Base-by-base conservation (phyloP, 192 early-diverging fungal genomes). In the Gamsiella multidivaricata region DNA sequence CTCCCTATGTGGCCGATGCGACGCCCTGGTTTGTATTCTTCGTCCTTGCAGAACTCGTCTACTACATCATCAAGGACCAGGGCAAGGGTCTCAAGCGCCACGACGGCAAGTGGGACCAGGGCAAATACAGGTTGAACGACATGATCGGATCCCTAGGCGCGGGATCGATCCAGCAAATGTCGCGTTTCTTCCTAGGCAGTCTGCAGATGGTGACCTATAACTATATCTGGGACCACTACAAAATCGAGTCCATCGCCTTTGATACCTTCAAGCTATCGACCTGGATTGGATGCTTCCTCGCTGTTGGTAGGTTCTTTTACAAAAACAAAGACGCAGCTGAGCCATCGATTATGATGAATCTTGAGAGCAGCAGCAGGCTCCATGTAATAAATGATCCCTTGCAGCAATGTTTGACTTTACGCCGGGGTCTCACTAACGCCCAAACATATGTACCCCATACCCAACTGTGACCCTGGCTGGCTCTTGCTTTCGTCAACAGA, bases 281-380 rank as follows among this genome's bases (percentile, higher is more conserved):
- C n/a, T 89, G 88, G 88, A 49, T 86, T 41, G 70, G 75, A 28
- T 85, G 84, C 20, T 88, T 88, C 53, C 59, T 88, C n/a, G 69
- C 61, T 14, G 81, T 82, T 17, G 87, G 87, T 80, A 74, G 33
- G 55, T 15, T 25, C 20, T 15, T 4, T 25, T 23, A 37, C 4
- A 46, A 10, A 46, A n/a, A 18, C 45, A 46, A n/a, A 46, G 17
- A 46, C n/a, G 45, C 9, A 46, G 39, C 14, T 41, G 39, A 41
- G 7, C 39, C 39, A 41, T 41, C 39, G 39, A 14, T 41, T 14
- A n/a, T n/a, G n/a, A n/a, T n/a, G n/a, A n/a, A n/a, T n/a, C n/a
- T n/a, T n/a, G n/a, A n/a, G n/a, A n/a, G n/a, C n/a, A n/a, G n/a
- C n/a, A n/a, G n/a, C n/a, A n/a, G 37, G 37, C 7, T 39, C 37